Base-by-base conservation (phyloP, 2,329 filamentous ascomycete genomes). In the Ophiostoma sp. region DNA sequence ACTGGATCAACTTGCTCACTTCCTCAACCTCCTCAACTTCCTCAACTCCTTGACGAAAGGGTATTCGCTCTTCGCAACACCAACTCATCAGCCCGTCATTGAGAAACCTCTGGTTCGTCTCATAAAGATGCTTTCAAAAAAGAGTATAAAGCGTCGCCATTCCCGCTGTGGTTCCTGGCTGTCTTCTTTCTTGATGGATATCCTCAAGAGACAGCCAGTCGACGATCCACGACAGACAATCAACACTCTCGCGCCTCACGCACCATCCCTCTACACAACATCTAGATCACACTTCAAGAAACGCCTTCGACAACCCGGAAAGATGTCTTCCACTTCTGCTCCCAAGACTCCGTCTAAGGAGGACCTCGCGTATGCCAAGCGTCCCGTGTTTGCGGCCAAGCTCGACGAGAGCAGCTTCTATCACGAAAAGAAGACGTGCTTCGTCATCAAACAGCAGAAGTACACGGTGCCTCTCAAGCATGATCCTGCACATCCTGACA, bases 401-500 rank as follows among this genome's bases (percentile, higher is more conserved):
- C 36, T 75, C 8, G 1, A 1, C 7, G 9, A 1, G 2, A n/a
- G 52, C 25, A 28, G 9, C 5, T 1, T 70, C 11, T 39, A 42
- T 25, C 3, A 19, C 12, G 39, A 45, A 5, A n/a, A 42, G 19
- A 11, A 9, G 12, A 48, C 28, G 1, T 3, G 19, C 19, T 42
- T 63, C 11, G 1, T 22, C 8, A 45, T 61, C 64, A 70, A 68
- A 36, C 25, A 66, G 50, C 64, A 75, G 4, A 4, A 15, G 36
- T 75, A 74, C 52, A n/a, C 9, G 31, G 74, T 75, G 31, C 75
- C 75, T 5, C 57, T 74, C n/a, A 71, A 75, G 73, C 72, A 75
- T 11, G 7, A 28, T 19, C 33, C 2, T 11, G 2, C 12, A 8
- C 22, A 59, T n/a, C 33, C 2, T 15, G 22, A 64, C 7, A 19